phyloP scores from a whole-genome alignment of 345 rosid species.

The Citrus maxima region DNA sequence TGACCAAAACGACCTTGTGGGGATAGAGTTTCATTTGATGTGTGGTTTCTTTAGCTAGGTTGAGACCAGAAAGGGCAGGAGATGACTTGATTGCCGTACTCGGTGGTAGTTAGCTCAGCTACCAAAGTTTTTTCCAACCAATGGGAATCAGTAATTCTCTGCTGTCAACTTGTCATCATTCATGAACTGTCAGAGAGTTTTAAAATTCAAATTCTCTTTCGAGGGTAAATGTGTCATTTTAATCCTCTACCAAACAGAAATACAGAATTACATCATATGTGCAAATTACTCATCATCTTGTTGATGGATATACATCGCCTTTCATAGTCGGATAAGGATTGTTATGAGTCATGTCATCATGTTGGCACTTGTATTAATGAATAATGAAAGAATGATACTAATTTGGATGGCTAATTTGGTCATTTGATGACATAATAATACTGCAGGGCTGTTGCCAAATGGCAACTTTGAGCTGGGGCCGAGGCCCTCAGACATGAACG shows the following conservation, averaged over 20 bases:
- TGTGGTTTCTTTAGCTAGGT: neutral
- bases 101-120: neutral
- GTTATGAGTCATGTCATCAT: neutral
- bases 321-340: neutral
- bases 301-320: neutral
- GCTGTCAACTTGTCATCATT: neutral
- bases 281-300: too few relatives aligned
- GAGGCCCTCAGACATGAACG: slow-evolving; percentile 50
- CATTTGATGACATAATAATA: neutral
- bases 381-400: neutral
- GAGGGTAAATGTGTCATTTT: neutral
- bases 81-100: neutral
- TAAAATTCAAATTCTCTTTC: neutral
- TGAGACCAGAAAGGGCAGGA: neutral
- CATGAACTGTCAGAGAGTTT: neutral
- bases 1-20: neutral
- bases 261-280: too few relatives aligned
- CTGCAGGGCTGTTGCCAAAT: slow-evolving; percentile 66
- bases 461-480: slow-evolving; percentile 78
- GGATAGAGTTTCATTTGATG: neutral
- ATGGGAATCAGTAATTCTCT: neutral
- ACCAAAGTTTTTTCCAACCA: neutral
- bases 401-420: neutral
- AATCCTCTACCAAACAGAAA: too few relatives aligned
- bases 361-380: neutral